Percentiles rank a stretch among this genome's conserved stretches.
These are phyloP conservation scores for Rhodosorus marinus DNA, from an alignment of 23 red algal genomes.

Conservation along the genomic window DNA sequence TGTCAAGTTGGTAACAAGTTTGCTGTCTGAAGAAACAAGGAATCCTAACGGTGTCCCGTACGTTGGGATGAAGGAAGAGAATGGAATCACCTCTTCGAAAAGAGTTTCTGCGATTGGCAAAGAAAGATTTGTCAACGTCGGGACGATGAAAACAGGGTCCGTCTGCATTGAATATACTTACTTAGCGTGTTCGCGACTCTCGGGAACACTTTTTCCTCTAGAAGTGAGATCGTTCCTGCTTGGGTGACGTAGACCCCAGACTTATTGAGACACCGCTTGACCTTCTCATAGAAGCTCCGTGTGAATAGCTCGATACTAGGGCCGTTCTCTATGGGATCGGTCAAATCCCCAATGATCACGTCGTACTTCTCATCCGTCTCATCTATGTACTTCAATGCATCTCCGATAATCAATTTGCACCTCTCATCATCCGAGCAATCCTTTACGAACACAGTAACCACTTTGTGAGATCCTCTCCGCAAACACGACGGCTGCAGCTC, in stretches of 20 bases:
- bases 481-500: too few species aligned
- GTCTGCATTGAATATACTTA: too few species aligned
- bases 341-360: conserved; percentile 83
- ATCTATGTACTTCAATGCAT: conserved; percentile 45
- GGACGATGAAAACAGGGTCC: too few species aligned
- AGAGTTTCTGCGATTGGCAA: conserved; percentile 46
- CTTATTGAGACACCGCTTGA: conserved; percentile 17
- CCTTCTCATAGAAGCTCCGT: conserved; percentile 39
- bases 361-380: conserved; percentile 22
- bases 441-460: too few species aligned
- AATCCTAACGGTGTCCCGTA: conserved; percentile 43
- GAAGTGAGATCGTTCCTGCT: conserved; percentile 37
- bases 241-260: conserved; percentile 39
- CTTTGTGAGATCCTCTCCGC: too few species aligned
- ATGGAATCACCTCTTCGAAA: conserved; percentile 21
- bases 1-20: neutral
- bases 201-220: too few species aligned
- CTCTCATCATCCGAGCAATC: conserved; percentile 40
- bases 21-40: neutral
- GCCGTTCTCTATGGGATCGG: conserved; percentile 73
- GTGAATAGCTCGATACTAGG: conserved; percentile 62
- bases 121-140: conserved; percentile 6
- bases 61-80: conserved; percentile 32
- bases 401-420: conserved; percentile 26
- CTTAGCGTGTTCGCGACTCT: too few species aligned